Conservation (phyloP, 2,329 filamentous ascomycete species). For the Ascochyta rabiei region DNA sequence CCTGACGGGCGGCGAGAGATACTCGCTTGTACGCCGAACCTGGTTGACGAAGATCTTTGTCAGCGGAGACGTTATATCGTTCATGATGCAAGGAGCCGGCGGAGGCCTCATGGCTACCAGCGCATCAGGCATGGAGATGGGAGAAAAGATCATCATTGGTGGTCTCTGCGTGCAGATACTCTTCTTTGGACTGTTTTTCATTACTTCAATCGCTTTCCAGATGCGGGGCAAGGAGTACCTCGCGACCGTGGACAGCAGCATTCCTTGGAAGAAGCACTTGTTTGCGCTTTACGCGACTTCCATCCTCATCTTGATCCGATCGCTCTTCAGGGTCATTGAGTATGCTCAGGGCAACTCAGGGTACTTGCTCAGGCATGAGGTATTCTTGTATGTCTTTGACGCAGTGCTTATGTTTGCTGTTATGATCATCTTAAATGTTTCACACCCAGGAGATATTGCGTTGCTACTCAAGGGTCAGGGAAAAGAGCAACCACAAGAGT, state of each 20-base stretch:
- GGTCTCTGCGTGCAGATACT: constrained; percentile 56
- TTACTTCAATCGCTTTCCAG: constrained; percentile 24
- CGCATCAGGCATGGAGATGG: constrained; percentile 37
- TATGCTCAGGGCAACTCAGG: constrained; percentile 55
- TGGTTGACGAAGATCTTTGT: constrained; percentile 57
- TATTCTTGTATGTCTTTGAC: constrained; percentile 56
- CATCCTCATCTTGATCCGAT: constrained; percentile 56
- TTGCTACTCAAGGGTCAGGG: constrained; percentile 7
- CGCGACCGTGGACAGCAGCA: background rate
- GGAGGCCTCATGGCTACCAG: constrained; percentile 49
- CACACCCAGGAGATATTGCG: constrained; percentile 43
- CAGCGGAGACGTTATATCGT: constrained; percentile 52
- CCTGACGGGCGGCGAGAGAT: constrained; percentile 46
- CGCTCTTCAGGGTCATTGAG: constrained; percentile 57
- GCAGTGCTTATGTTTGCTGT: constrained; percentile 52
- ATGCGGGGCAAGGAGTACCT: constrained; percentile 8
- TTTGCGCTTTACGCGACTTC: constrained; percentile 52
- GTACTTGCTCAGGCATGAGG: constrained; percentile 52
- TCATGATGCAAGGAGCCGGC: constrained; percentile 48
- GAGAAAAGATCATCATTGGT: constrained; percentile 53
- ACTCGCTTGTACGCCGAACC: constrained; percentile 47
- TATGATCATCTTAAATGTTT: constrained; percentile 48
- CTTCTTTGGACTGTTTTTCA: constrained; percentile 57
- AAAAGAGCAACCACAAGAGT: constrained; percentile 2
- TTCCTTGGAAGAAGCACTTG: constrained; percentile 47